phyloP scores from a whole-genome alignment of 805 yeast genomes.

The Cyberlindnera maclurae region DNA sequence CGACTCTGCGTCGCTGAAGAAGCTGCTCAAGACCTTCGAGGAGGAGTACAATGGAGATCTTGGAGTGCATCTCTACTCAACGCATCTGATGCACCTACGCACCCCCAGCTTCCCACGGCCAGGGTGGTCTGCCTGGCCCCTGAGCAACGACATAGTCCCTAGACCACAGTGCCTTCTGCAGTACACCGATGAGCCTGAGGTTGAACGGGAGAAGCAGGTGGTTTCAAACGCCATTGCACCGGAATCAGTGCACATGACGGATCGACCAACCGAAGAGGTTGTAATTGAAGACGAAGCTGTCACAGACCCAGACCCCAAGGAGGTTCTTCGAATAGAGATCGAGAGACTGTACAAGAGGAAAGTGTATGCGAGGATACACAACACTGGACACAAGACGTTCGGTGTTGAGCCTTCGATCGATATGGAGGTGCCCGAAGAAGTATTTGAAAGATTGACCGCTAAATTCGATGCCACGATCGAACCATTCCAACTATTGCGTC shows the following conservation, averaged over 20 bases:
- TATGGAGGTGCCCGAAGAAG: too few species aligned
- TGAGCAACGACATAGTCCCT: conserved; percentile 28
- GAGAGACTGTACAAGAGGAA: conserved; percentile 7
- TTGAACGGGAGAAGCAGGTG: background rate
- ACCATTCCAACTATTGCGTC: too few species aligned
- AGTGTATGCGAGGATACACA: conserved; percentile 1
- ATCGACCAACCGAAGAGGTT: background rate
- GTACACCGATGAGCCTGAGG: conserved; percentile 7
- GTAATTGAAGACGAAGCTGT: background rate
- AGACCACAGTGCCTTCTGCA: conserved; percentile 24
- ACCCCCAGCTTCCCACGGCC: conserved; percentile 30
- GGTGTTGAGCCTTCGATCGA: conserved; percentile 1
- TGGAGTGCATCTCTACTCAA: conserved; percentile 57
- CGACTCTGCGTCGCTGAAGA: background rate
- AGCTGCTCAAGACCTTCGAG: conserved; percentile 34
- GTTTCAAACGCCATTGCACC: background rate
- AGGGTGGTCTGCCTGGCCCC: conserved; percentile 60
- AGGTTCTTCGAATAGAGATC: conserved; percentile 5
- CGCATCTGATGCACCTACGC: conserved; percentile 33
- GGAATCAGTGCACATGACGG: too few species aligned
- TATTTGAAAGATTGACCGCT: too few species aligned
- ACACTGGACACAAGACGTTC: background rate
- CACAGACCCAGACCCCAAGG: conserved; percentile 3
- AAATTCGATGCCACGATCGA: too few species aligned
- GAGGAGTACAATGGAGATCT: conserved; percentile 46